These are phyloP conservation scores for Saprolegnia parasitica DNA, from an alignment of 352 stramenopile genomes.

Conservation along the genomic window DNA sequence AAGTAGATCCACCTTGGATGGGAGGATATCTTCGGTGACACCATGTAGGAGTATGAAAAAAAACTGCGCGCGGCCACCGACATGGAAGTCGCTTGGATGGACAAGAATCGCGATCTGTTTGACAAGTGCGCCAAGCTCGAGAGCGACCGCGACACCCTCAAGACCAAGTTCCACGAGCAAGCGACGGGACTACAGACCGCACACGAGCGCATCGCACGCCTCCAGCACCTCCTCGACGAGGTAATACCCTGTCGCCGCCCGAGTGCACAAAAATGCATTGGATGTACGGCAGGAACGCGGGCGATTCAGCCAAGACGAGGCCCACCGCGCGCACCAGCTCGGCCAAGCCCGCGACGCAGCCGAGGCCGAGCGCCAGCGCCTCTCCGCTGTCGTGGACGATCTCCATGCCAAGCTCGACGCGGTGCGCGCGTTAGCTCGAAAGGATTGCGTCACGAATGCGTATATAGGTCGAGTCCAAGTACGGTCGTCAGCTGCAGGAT, in stretches of 20 bases:
- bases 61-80: conserved; percentile 73
- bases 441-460: too few relatives aligned
- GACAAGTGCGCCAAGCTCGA: conserved; percentile 57
- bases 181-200: not conserved
- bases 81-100: conserved; percentile 81
- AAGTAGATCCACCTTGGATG: too few relatives aligned
- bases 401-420: not conserved
- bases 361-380: not conserved
- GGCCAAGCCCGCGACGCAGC: not conserved
- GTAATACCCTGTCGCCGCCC: too few relatives aligned
- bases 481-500: not conserved
- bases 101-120: conserved; percentile 74
- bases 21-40: too few relatives aligned
- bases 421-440: not conserved
- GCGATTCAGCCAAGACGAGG: not conserved
- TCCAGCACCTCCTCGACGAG: not conserved
- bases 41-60: conserved; percentile 49
- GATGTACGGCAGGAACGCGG: not conserved
- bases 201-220: not conserved
- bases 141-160: conserved; percentile 40
- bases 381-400: not conserved
- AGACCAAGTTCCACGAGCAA: not conserved
- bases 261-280: too few relatives aligned
- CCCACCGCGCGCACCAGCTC: not conserved
- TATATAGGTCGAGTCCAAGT: conserved; percentile 12